Evolutionary conservation across 2,329 filamentous ascomycete species (phyloP), one percentile per base, ranked within the genome.

Genomic region (Coniella vitis): DNA sequence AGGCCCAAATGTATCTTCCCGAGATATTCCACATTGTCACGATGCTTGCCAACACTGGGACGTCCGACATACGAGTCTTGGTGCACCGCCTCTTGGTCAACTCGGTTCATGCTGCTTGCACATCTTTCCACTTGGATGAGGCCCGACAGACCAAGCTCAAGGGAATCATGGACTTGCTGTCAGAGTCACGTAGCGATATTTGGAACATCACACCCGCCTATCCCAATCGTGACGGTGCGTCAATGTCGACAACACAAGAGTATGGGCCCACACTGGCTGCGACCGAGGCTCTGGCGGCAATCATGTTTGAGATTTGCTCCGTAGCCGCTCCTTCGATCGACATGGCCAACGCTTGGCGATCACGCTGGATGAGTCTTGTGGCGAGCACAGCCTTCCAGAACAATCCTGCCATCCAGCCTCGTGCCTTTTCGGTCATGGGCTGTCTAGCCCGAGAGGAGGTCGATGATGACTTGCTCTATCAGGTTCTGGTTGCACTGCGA

Each of bases 371-470:
- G 83, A 84, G 81, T 57, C 68, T 86, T 19, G 81, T 86, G 35
- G 81, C 83, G 14, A 86, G 83, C 59, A 86, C 82, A 9, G 83
- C 83, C 0, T 86, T 86, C 60, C 83, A 86, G 60, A 85, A 82
- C 59, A 86, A 86, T 58, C 83, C 82, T 8, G 81, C 83, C 2
- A 83, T 86, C 48, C 83, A 86, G 55, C 81, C 83, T 5, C 71
- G 80, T 17, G 83, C 83, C 1, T 86, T 86, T 57, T 76, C 81
- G 2, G 82, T 86, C 36, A 85, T 86, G 82, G 83, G 83, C 13
- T 86, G 81, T 56, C 65, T 86, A 9, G 82, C 83, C 20, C 72
- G 81, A n/a, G 82, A 86, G 58, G 82, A 86, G 60, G 82, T 86
- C 2, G 83, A 86, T 47, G 83, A 86, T 55, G 83, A 86, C 59